Conservation (phyloP, 2,329 filamentous ascomycete genomes). For the Aspergillus pseudonomiae region DNA sequence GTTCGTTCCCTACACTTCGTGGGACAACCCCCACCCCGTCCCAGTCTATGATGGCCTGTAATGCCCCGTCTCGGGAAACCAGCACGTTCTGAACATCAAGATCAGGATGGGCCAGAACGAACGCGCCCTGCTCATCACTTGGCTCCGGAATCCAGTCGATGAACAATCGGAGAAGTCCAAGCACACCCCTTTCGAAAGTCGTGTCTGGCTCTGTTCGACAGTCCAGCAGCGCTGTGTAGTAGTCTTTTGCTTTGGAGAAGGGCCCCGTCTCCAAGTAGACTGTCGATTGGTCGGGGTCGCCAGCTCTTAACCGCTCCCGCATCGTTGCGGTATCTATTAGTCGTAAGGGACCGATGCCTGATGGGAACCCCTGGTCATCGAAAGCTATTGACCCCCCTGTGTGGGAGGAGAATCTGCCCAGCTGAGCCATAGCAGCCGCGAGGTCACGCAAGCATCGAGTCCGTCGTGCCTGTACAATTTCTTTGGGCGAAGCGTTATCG, state of each 20-base stretch:
- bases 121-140: conserved; percentile 7
- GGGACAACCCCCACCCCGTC: conserved; percentile 28
- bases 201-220: background rate
- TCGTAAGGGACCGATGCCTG: conserved; percentile 5
- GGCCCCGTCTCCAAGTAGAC: conserved; percentile 18
- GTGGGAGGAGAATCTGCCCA: conserved; percentile 21
- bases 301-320: conserved; percentile 9
- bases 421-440: conserved; percentile 25
- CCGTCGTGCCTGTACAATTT: conserved; percentile 6
- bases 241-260: conserved; percentile 12
- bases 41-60: conserved; percentile 36
- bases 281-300: conserved; percentile 15
- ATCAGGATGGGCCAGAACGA: conserved; percentile 33
- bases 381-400: conserved; percentile 14
- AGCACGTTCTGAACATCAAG: conserved; percentile 36
- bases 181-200: conserved; percentile 7
- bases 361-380: conserved; percentile 13
- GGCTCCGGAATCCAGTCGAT: conserved; percentile 24
- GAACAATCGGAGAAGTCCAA: conserved; percentile 16
- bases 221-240: conserved; percentile 15
- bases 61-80: conserved; percentile 30
- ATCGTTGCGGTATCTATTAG: conserved; percentile 16
- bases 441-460: conserved; percentile 20
- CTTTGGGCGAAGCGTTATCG: background rate
- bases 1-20: conserved; percentile 26